A percentile compares a stretch with the other conserved stretches of the same genome.
These are phyloP conservation scores for Ogataea nakhonphanomensis DNA, from an alignment of 805 yeast species.

Conservation along the genomic window DNA sequence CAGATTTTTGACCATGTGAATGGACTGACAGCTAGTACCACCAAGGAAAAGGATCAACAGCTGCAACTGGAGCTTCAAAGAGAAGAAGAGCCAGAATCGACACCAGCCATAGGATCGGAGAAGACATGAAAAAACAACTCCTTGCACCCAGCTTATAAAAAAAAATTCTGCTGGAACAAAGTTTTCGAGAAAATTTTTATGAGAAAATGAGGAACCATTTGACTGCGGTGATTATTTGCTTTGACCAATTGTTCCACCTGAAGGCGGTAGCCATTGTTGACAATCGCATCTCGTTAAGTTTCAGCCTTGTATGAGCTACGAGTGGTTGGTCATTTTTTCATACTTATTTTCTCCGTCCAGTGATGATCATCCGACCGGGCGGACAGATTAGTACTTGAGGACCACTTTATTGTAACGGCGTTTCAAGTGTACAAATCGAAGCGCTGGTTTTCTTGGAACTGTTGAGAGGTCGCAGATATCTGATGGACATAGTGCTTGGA, in stretches of 20 bases:
- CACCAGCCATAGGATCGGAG: background rate
- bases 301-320: slow-evolving; percentile 58
- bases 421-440: slow-evolving; percentile 49
- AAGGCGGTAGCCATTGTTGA: slow-evolving; percentile 44
- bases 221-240: slow-evolving; percentile 47
- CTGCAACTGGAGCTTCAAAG: background rate
- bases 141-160: slow-evolving; percentile 2
- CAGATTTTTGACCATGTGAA: slow-evolving; percentile 59
- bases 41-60: slow-evolving; percentile 2
- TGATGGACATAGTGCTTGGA: slow-evolving; percentile 21
- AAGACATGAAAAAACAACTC: background rate
- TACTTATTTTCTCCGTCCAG: slow-evolving; percentile 12
- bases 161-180: background rate
- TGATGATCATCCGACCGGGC: slow-evolving; percentile 48
- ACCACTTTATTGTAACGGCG: slow-evolving; percentile 44
- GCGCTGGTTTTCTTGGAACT: slow-evolving; percentile 42
- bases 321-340: slow-evolving; percentile 15
- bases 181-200: slow-evolving; percentile 7
- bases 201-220: slow-evolving; percentile 9
- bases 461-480: slow-evolving; percentile 49
- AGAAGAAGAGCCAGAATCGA: background rate
- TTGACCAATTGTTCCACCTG: slow-evolving; percentile 62
- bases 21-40: slow-evolving; percentile 14
- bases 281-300: slow-evolving; percentile 57
- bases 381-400: slow-evolving; percentile 40